phyloP scores from a whole-genome alignment of 2,329 filamentous ascomycete species.

The Neopestalotiopsis clavispora region DNA sequence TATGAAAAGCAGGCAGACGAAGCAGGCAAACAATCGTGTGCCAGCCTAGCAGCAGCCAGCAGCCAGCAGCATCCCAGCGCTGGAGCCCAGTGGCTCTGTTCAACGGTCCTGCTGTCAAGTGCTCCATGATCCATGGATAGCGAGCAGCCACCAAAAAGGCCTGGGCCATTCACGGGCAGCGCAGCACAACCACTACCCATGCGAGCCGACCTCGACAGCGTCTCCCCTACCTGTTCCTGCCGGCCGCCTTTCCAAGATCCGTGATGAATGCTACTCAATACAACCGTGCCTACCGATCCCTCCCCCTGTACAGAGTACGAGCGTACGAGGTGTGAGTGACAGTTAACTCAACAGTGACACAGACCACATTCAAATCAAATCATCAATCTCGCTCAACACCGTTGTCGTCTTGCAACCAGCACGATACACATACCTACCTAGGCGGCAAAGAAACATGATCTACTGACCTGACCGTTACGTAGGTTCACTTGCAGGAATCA shows the following conservation, averaged over 20 bases:
- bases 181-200: background rate
- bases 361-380: conserved; percentile 29
- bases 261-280: background rate
- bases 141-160: background rate
- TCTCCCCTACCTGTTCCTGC: conserved; percentile 1
- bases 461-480: background rate
- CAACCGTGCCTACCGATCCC: background rate
- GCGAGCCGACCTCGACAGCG: background rate
- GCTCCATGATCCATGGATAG: conserved; percentile 1
- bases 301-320: no score
- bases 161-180: conserved; percentile 1
- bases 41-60: background rate
- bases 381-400: conserved; percentile 30
- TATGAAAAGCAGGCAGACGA: background rate
- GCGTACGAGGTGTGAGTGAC: no score
- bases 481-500: background rate
- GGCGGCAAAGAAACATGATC: background rate
- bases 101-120: conserved; percentile 1
- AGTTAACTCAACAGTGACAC: conserved; percentile 7
- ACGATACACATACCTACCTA: background rate
- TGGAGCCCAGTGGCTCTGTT: conserved; percentile 8
- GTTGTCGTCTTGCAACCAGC: conserved; percentile 18
- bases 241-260: background rate
- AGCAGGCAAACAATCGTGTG: conserved; percentile 1
- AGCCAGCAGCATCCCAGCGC: background rate